Percentiles rank a stretch among this genome's conserved stretches.
phyloP scores from a whole-genome alignment of 371 early-diverging fungal genomes.

The Ordospora pajunii region DNA sequence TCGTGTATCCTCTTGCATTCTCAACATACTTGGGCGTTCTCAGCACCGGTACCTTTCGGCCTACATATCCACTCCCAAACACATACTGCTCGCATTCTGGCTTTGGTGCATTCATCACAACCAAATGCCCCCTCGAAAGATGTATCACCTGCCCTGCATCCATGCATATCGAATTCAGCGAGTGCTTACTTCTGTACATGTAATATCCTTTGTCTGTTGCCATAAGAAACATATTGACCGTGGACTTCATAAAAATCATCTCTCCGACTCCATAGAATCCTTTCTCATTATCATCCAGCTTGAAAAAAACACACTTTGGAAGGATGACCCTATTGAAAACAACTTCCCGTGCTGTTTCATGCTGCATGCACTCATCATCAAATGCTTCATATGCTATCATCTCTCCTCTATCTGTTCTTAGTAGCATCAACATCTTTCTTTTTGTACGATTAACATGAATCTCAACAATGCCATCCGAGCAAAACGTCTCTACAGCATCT shows the following conservation, averaged over 20 bases:
- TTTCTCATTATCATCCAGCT: not conserved
- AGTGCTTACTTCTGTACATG: not conserved
- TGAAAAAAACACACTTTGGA: not conserved
- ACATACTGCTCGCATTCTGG: not conserved
- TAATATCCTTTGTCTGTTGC: not conserved
- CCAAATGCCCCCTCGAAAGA: not conserved
- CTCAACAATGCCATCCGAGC: no score
- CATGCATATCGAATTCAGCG: not conserved
- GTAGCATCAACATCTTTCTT: not conserved
- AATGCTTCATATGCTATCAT: not conserved
- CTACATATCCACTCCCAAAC: not conserved
- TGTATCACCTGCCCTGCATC: not conserved
- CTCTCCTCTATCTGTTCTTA: not conserved
- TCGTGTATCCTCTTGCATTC: conserved; percentile 11
- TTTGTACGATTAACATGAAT: not conserved
- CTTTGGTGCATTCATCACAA: not conserved
- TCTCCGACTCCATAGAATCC: not conserved
- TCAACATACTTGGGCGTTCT: conserved; percentile 12
- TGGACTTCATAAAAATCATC: not conserved
- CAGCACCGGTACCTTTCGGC: not conserved
- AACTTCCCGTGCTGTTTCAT: no score
- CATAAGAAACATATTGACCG: not conserved
- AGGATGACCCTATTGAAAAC: not conserved
- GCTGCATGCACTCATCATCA: not conserved
- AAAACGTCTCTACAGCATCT: no score